phyloP scores from a whole-genome alignment of 2,329 filamentous ascomycete species.

The Lasiodiplodia sp. region DNA sequence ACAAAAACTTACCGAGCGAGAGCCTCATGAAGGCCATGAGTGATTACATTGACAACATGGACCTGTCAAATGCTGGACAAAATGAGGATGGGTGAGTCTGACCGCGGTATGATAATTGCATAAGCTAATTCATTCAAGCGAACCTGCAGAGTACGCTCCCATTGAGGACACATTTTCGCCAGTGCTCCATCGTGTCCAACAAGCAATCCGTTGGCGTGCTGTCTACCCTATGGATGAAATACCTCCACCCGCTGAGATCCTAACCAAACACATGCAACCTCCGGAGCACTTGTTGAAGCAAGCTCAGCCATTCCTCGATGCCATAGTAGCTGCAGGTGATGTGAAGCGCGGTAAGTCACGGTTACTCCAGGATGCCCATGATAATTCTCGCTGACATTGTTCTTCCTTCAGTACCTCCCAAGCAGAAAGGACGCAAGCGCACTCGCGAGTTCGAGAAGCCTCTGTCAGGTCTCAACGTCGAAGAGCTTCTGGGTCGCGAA shows the following conservation, averaged over 20 bases:
- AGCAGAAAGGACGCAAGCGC: constrained; percentile 74
- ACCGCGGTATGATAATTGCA: neutral
- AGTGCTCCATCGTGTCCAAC: constrained; percentile 84
- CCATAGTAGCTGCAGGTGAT: constrained; percentile 72
- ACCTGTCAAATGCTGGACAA: constrained; percentile 72
- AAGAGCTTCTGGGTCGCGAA: constrained; percentile 73
- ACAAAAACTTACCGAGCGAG: constrained; percentile 80
- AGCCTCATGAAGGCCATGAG: constrained; percentile 83
- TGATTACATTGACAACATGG: constrained; percentile 92
- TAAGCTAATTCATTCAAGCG: constrained; percentile 44
- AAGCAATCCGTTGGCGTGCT: constrained; percentile 83
- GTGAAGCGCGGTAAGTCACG: constrained; percentile 70
- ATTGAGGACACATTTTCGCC: constrained; percentile 82
- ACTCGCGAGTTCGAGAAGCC: constrained; percentile 76
- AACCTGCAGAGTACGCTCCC: constrained; percentile 72
- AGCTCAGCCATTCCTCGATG: constrained; percentile 65
- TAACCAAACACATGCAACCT: constrained; percentile 76
- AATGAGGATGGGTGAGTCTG: constrained; percentile 70
- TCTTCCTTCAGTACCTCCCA: constrained; percentile 68
- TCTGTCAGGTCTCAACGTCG: constrained; percentile 87
- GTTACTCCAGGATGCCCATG: no score
- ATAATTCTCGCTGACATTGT: constrained; percentile 31
- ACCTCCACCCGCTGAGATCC: constrained; percentile 66
- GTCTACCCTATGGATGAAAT: constrained; percentile 73
- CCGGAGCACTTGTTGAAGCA: constrained; percentile 69